A percentile compares a stretch with the other conserved stretches of the same genome.
These are phyloP conservation scores for Dactylonectria macrodidyma DNA, from an alignment of 2,329 filamentous ascomycete species.

Conservation along the genomic window DNA sequence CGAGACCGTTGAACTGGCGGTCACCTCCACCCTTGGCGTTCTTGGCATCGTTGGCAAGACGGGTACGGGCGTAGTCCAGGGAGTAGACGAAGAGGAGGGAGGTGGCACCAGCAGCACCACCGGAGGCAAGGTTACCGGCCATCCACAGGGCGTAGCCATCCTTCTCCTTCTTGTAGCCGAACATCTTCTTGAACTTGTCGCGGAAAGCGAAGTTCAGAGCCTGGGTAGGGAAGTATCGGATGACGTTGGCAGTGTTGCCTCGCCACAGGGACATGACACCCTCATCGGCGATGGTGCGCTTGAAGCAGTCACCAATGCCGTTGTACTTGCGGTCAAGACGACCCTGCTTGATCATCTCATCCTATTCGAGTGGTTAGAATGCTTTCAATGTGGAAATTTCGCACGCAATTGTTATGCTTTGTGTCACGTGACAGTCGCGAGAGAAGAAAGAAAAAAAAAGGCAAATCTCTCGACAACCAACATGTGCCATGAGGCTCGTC, in stretches of 20 bases:
- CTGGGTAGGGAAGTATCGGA: slow-evolving; percentile 99
- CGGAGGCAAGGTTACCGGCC: slow-evolving; percentile 99
- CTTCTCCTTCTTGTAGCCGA: slow-evolving; percentile 99
- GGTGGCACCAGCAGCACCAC: slow-evolving; percentile 99
- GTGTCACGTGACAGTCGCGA: slow-evolving; percentile 20
- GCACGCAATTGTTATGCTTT: neutral
- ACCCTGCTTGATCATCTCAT: slow-evolving; percentile 99
- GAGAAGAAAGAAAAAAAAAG: neutral
- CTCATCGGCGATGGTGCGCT: slow-evolving; percentile 89
- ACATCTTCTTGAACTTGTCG: slow-evolving; percentile 99
- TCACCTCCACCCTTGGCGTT: slow-evolving; percentile 96
- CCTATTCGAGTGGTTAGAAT: slow-evolving; percentile 69
- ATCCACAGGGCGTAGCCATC: slow-evolving; percentile 99
- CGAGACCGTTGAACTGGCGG: slow-evolving; percentile 99
- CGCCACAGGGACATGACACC: slow-evolving; percentile 97
- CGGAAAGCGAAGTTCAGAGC: slow-evolving; percentile 99
- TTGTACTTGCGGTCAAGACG: slow-evolving; percentile 98
- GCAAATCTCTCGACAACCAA: neutral
- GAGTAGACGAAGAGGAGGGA: slow-evolving; percentile 99
- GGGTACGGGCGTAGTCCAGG: slow-evolving; percentile 99
- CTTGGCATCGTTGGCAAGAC: slow-evolving; percentile 99
- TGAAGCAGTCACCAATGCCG: slow-evolving; percentile 96
- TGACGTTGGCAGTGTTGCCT: slow-evolving; percentile 99
- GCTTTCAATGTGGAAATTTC: slow-evolving; percentile 6
- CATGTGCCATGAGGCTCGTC: neutral